Conservation (phyloP, 768 basidiomycete genomes). For the Cyathus striatus region DNA sequence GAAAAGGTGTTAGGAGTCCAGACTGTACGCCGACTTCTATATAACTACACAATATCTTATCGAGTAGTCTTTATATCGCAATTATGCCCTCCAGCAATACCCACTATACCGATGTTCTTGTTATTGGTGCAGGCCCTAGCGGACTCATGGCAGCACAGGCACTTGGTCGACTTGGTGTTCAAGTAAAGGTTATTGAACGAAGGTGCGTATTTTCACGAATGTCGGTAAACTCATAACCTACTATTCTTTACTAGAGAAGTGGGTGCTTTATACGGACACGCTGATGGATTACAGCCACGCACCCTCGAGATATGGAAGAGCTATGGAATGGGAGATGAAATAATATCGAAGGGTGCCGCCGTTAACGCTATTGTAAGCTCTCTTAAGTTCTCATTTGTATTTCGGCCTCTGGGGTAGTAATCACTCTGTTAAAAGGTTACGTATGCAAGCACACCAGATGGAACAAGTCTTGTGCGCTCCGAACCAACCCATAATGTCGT, state of each 20-base stretch:
- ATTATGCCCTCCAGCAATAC: too few relatives aligned
- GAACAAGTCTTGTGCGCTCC: not conserved
- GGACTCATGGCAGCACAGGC: not conserved
- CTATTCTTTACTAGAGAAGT: too few relatives aligned
- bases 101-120: not conserved
- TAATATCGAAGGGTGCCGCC: not conserved
- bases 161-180: conserved; percentile 7
- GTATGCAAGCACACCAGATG: not conserved
- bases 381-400: not conserved
- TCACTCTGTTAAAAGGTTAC: not conserved
- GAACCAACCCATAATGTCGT: not conserved
- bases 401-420: too few relatives aligned
- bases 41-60: too few relatives aligned
- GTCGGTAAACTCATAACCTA: not conserved
- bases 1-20: too few relatives aligned
- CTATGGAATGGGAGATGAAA: conserved; percentile 6
- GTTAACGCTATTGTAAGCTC: not conserved
- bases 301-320: conserved; percentile 14
- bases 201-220: not conserved
- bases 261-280: conserved; percentile 7
- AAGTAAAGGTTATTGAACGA: conserved; percentile 4
- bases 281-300: conserved; percentile 15
- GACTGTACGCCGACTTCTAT: too few relatives aligned
- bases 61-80: conserved; percentile 6
- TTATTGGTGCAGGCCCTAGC: conserved; percentile 1